Conservation (phyloP, 2,329 filamentous ascomycete genomes). For the Elsinoe fawcettii region DNA sequence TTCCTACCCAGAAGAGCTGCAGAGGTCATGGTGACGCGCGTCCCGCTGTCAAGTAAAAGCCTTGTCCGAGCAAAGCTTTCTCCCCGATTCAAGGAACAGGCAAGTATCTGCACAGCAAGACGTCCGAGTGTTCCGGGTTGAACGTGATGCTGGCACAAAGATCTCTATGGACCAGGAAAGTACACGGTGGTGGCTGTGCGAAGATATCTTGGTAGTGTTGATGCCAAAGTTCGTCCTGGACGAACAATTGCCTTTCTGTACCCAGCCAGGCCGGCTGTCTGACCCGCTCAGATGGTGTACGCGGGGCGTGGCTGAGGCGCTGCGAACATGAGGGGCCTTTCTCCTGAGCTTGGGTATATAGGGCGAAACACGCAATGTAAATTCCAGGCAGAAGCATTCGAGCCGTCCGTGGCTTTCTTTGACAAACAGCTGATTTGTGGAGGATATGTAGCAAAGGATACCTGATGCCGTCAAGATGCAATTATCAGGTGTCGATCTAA, state of each 20-base stretch:
- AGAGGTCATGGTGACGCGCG: neutral
- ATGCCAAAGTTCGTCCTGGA: too few relatives aligned
- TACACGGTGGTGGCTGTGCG: neutral
- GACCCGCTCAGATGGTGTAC: neutral
- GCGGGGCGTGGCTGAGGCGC: slow-evolving; percentile 7
- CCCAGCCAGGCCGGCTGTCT: neutral
- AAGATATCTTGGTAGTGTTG: neutral
- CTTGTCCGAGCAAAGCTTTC: slow-evolving; percentile 7
- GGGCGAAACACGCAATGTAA: slow-evolving; percentile 3
- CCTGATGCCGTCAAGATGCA: neutral
- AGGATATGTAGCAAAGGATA: neutral
- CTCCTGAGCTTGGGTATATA: neutral
- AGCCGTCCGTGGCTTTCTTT: neutral
- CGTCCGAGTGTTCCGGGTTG: neutral
- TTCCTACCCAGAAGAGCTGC: neutral
- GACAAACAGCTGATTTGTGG: neutral
- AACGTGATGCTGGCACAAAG: neutral
- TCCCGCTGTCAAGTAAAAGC: neutral
- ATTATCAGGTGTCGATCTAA: neutral
- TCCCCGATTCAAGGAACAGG: slow-evolving; percentile 6
- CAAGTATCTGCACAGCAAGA: slow-evolving; percentile 2
- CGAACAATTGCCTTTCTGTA: neutral
- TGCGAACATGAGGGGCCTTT: neutral
- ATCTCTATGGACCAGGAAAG: neutral
- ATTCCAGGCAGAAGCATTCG: slow-evolving; percentile 10